These are phyloP conservation scores for Bretschneidera sinensis DNA, from an alignment of 345 rosid genomes.

Conservation along the genomic window DNA sequence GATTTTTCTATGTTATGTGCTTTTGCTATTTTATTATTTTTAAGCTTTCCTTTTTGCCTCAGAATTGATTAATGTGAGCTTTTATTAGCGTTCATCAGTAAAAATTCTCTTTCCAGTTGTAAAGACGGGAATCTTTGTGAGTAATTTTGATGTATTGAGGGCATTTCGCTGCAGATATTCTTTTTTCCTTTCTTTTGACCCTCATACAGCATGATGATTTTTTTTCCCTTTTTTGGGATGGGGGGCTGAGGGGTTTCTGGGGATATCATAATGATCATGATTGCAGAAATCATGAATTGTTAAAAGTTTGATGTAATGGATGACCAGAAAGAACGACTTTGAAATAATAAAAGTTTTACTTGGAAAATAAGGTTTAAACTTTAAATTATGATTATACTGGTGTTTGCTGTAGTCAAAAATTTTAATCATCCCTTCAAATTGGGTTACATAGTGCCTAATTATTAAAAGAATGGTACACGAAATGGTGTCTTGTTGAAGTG, in stretches of 20 bases:
- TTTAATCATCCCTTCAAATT: too few relatives aligned
- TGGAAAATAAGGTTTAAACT: too few relatives aligned
- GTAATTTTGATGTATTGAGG: neutral
- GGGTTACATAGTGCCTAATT: too few relatives aligned
- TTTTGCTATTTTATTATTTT: neutral
- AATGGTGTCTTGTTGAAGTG: too few relatives aligned
- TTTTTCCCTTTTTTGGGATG: neutral
- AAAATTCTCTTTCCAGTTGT: neutral
- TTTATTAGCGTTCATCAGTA: too few relatives aligned
- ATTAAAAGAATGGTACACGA: too few relatives aligned
- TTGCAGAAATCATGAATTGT: neutral
- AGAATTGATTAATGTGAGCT: neutral
- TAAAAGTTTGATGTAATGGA: too few relatives aligned
- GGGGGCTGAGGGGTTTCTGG: neutral
- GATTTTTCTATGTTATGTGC: neutral
- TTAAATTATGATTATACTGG: too few relatives aligned
- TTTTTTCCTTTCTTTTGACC: neutral
- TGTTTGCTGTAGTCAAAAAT: too few relatives aligned
- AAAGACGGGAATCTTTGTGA: neutral
- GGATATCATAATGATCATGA: neutral
- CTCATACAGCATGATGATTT: too few relatives aligned
- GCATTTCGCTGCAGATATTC: neutral
- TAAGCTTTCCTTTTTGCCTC: neutral
- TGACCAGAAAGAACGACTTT: too few relatives aligned
- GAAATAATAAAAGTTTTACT: too few relatives aligned